Evolutionary conservation across 352 stramenopile species (phyloP), one percentile per base, ranked within the genome.

Genomic region (Aphanomyces invadans): DNA sequence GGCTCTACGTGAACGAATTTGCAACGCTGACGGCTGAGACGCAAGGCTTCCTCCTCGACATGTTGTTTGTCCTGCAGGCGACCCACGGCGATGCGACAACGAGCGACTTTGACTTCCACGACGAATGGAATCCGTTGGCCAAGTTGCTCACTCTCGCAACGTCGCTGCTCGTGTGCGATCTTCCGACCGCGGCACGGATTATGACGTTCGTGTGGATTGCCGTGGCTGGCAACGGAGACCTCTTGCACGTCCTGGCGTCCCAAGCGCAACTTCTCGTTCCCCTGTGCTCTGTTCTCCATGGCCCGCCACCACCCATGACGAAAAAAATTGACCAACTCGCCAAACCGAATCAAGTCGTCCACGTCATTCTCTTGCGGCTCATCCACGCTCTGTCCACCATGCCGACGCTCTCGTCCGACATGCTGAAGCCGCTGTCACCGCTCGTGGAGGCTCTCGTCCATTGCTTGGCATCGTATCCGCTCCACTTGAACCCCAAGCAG

Each of bases 31-130:
- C 33, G 5, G 3, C 15, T 9, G 21, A 28, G 21, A 64, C 23
- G 23, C 55, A 64, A 36, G 38, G 32, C 25, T 15, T 46, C 4
- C 2, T 52, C 7, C 45, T 64, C 31, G 55, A 64, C 55, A 39
- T 64, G 11, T 38, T 64, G 36, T 4, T 52, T 10, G 23, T 7
- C 2, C 23, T 64, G 32, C 39, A 52, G 11, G 23, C 23, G 12
- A 7, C 9, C 5, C 9, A 26, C 10, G 39, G 25, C 31, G n/a
- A n/a, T n/a, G n/a, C n/a, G n/a, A 19, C 53, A 5, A 21, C 53
- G 4, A 38, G 32, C 15, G 55, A 17, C 11, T 64, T 64, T 64
- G 55, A n/a, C 17, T 64, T 33, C 17, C 33, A 23, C 33, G 52
- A 60, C 25, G 31, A 36, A 11, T 64, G 36, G 21, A 2, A 64